A percentile compares a stretch with the other conserved stretches of the same genome.
Conservation (phyloP, 805 yeast species). For the Saturnispora halmiae region DNA sequence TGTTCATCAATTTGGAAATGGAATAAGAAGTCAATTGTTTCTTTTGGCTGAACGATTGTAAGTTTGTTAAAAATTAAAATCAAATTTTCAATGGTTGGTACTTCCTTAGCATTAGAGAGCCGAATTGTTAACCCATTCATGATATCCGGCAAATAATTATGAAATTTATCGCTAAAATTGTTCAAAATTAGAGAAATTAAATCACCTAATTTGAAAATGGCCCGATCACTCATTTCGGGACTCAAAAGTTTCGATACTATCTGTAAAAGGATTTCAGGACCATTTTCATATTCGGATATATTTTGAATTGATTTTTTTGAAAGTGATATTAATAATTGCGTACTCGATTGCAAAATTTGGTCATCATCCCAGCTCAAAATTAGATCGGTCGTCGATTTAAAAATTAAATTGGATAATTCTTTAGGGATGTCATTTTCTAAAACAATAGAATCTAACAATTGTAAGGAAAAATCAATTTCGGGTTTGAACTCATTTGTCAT, state of each 20-base stretch:
- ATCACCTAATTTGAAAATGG: constrained; percentile 71
- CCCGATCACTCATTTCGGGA: constrained; percentile 66
- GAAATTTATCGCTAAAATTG: constrained; percentile 31
- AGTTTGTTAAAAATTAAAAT: constrained; percentile 68
- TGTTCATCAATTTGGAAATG: constrained; percentile 25
- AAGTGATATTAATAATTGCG: constrained; percentile 61
- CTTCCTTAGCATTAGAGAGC: constrained; percentile 55
- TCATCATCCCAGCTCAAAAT: constrained; percentile 52
- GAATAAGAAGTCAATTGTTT: constrained; percentile 54
- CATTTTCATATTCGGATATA: constrained; percentile 28
- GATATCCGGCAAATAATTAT: constrained; percentile 44
- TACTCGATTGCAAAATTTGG: constrained; percentile 66
- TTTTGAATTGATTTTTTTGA: constrained; percentile 30
- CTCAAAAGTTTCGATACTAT: constrained; percentile 63
- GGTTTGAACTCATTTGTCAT: constrained; percentile 46
- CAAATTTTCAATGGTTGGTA: constrained; percentile 69
- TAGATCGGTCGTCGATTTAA: constrained; percentile 35
- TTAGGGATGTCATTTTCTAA: constrained; percentile 15
- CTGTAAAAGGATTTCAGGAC: constrained; percentile 48
- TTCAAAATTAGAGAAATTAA: constrained; percentile 24
- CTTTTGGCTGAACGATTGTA: constrained; percentile 50
- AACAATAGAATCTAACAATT: constrained; percentile 41
- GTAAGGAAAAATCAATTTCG: constrained; percentile 48
- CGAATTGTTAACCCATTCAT: constrained; percentile 65
- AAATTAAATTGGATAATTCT: constrained; percentile 33